Evolutionary conservation across 768 basidiomycete genomes (phyloP).

Genomic region (Boletus pseudo-olivaceus): DNA sequence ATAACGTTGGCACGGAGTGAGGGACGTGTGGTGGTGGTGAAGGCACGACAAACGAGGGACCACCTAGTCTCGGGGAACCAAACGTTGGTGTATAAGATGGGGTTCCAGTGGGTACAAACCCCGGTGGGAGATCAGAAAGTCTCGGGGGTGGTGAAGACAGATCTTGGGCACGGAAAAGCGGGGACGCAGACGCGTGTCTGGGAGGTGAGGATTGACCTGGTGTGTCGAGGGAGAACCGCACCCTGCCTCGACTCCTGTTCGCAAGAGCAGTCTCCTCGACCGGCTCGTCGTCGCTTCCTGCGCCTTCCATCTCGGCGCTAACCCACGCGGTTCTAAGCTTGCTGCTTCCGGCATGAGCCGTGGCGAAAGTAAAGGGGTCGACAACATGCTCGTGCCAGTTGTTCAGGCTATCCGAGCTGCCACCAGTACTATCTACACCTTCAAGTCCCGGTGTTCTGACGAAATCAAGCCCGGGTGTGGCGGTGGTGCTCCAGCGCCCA

Average conservation of each 20-base stretch:
- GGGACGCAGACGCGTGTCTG: slow-evolving; percentile 9
- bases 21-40: slow-evolving; percentile 19
- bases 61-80: slow-evolving; percentile 4
- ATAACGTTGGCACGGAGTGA: slow-evolving; percentile 10
- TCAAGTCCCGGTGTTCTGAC: slow-evolving; percentile 19
- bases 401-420: slow-evolving; percentile 20
- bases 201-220: slow-evolving; percentile 15
- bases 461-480: slow-evolving; percentile 61
- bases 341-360: slow-evolving; percentile 17
- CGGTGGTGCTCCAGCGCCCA: slow-evolving; percentile 71
- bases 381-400: slow-evolving; percentile 28
- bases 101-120: slow-evolving; percentile 27
- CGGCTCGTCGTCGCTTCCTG: slow-evolving; percentile 26
- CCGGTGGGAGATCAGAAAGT: slow-evolving; percentile 25
- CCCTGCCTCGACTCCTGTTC: slow-evolving; percentile 3
- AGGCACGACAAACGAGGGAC: slow-evolving; percentile 9
- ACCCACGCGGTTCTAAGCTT: slow-evolving; percentile 34
- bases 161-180: slow-evolving; percentile 5
- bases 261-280: slow-evolving; percentile 15
- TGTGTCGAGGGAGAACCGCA: slow-evolving; percentile 18
- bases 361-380: slow-evolving; percentile 30
- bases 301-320: slow-evolving; percentile 42
- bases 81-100: slow-evolving; percentile 12
- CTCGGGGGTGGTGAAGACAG: slow-evolving; percentile 15
- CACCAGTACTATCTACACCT: slow-evolving; percentile 8